Conservation (phyloP, 371 early-diverging fungal genomes). For the Mucor lusitanicus region DNA sequence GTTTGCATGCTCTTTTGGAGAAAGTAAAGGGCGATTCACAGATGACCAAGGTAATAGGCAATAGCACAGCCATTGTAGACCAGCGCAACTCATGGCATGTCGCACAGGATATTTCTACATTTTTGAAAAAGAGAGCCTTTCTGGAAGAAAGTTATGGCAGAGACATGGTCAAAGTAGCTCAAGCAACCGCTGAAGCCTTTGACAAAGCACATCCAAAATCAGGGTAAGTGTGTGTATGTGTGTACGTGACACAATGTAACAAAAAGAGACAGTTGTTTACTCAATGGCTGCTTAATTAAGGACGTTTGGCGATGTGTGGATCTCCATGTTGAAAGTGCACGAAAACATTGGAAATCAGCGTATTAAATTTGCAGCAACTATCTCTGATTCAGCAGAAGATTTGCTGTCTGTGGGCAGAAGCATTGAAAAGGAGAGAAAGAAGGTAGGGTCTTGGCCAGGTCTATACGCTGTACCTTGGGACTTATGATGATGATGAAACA, state of each 20-base stretch:
- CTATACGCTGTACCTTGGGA: neutral
- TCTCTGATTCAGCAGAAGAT: conserved; percentile 74
- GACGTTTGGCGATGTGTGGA: conserved; percentile 64
- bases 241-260: neutral
- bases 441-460: conserved; percentile 47
- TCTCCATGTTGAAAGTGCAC: conserved; percentile 69
- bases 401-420: conserved; percentile 68
- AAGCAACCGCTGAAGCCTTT: conserved; percentile 45
- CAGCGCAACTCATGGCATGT: neutral
- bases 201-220: conserved; percentile 50
- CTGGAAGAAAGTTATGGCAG: conserved; percentile 65
- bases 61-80: neutral
- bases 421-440: conserved; percentile 80
- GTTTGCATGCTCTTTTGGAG: conserved; percentile 25
- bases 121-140: conserved; percentile 60
- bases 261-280: neutral
- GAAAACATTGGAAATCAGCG: conserved; percentile 76
- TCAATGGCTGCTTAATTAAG: conserved; percentile 20
- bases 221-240: conserved; percentile 30
- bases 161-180: conserved; percentile 54
- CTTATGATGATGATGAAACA: conserved; percentile 23
- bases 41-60: conserved; percentile 20
- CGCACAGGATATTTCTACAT: conserved; percentile 54
- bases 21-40: conserved; percentile 27
- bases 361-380: conserved; percentile 58